Percentiles rank a stretch among this genome's conserved stretches.
Conservation (phyloP, 139 green algal genomes). For the Picochlorum sp. region DNA sequence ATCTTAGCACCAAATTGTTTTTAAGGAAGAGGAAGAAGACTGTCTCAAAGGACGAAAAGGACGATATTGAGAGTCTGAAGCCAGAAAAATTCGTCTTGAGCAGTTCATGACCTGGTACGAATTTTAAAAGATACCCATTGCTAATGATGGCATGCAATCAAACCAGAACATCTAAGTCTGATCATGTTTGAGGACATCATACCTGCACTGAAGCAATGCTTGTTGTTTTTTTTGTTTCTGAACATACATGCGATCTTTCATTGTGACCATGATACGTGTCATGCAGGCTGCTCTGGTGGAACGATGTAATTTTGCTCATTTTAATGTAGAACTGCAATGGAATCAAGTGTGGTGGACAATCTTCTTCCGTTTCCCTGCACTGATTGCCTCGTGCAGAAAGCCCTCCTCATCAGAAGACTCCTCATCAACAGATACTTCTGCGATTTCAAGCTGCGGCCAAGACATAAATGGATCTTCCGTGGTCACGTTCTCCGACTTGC, state of each 20-base stretch:
- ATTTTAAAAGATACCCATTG: neutral
- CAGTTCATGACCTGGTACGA: neutral
- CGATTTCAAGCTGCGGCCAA: conserved; percentile 22
- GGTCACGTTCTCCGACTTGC: neutral
- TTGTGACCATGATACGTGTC: too few species aligned
- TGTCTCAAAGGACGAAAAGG: neutral
- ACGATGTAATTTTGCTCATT: too few species aligned
- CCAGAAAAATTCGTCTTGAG: conserved; percentile 22
- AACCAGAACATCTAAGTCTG: conserved; percentile 23
- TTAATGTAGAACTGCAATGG: too few species aligned
- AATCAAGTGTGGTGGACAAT: too few species aligned
- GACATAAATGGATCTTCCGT: conserved; percentile 7
- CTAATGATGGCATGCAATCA: conserved; percentile 3
- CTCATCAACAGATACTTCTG: conserved; percentile 13
- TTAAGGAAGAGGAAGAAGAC: conserved; percentile 28
- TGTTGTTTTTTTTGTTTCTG: too few species aligned
- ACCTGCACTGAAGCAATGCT: neutral
- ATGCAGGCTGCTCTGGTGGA: too few species aligned
- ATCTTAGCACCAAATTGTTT: conserved; percentile 26
- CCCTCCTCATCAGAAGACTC: neutral
- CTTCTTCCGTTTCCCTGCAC: too few species aligned
- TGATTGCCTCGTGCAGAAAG: too few species aligned
- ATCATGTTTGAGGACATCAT: conserved; percentile 1
- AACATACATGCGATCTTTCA: too few species aligned
- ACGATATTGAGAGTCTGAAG: conserved; percentile 13